A percentile compares a stretch with the other conserved stretches of the same genome.
Evolutionary conservation across 495 filamentous ascomycete species (phyloP).

Genomic region (Talaromyces liani): DNA sequence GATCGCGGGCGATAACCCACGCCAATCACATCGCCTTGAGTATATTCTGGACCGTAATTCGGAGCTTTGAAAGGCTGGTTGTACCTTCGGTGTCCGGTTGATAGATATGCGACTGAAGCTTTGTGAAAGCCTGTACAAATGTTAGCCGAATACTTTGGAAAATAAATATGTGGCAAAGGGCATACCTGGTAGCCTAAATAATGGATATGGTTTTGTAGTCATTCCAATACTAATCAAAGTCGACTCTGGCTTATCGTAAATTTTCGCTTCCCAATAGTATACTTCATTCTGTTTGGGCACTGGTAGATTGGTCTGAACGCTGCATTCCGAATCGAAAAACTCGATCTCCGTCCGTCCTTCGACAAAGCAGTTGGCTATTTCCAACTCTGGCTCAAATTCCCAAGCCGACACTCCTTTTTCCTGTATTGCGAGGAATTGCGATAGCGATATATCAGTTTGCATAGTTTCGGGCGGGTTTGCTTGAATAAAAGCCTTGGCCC

Average conservation of each 20-base stretch:
- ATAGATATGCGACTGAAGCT: slow-evolving; percentile 82
- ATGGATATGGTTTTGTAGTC: slow-evolving; percentile 91
- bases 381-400: slow-evolving; percentile 97
- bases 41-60: slow-evolving; percentile 68
- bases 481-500: slow-evolving; percentile 94
- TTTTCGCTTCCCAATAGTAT: slow-evolving; percentile 98
- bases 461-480: slow-evolving; percentile 92
- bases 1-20: slow-evolving; percentile 93
- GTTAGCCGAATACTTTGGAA: not conserved
- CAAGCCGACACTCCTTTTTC: slow-evolving; percentile 98
- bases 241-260: slow-evolving; percentile 91
- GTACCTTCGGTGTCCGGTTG: slow-evolving; percentile 74
- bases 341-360: slow-evolving; percentile 94
- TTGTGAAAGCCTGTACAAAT: slow-evolving; percentile 70
- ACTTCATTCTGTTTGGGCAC: slow-evolving; percentile 98
- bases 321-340: slow-evolving; percentile 96
- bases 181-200: slow-evolving; percentile 88
- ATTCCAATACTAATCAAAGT: slow-evolving; percentile 84
- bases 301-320: slow-evolving; percentile 92
- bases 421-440: slow-evolving; percentile 95
- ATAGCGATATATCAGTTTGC: slow-evolving; percentile 94
- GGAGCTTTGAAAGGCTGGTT: slow-evolving; percentile 84
- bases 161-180: not conserved
- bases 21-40: slow-evolving; percentile 93
- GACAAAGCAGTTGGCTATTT: slow-evolving; percentile 98